Conservation (phyloP, 2,329 filamentous ascomycete genomes). For the Truncatella angustata region DNA sequence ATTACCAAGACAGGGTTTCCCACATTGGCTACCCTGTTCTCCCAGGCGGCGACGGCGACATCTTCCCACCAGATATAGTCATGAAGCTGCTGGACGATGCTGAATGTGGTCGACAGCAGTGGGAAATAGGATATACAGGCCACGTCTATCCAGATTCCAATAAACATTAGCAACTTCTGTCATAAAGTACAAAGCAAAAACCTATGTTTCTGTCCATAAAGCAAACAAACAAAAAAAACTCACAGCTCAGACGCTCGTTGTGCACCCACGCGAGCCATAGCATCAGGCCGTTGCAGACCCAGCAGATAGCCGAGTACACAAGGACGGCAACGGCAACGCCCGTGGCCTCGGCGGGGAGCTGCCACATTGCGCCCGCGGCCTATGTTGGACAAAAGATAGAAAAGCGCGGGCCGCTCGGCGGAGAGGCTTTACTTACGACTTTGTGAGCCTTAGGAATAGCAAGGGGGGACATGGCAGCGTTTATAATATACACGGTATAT, state of each 20-base stretch:
- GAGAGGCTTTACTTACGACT: neutral
- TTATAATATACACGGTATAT: neutral
- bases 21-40: conserved; percentile 8
- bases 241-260: conserved; percentile 18
- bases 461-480: neutral
- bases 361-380: neutral
- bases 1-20: conserved; percentile 14
- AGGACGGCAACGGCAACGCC: conserved; percentile 15
- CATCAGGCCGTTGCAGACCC: conserved; percentile 13
- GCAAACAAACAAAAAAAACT: neutral
- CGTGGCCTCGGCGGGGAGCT: conserved; percentile 13
- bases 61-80: conserved; percentile 15
- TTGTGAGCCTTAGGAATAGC: neutral
- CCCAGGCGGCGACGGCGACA: conserved; percentile 13
- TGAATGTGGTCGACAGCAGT: conserved; percentile 14
- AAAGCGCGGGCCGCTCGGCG: neutral
- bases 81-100: conserved; percentile 18
- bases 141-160: conserved; percentile 15
- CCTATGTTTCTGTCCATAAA: too few relatives aligned
- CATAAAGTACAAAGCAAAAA: too few relatives aligned
- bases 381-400: neutral
- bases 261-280: conserved; percentile 18
- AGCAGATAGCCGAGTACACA: conserved; percentile 13
- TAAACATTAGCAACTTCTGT: too few relatives aligned
- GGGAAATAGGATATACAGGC: conserved; percentile 18